phyloP scores from a whole-genome alignment of 176 grass and related monocot species.

The Hordeum vulgare region DNA sequence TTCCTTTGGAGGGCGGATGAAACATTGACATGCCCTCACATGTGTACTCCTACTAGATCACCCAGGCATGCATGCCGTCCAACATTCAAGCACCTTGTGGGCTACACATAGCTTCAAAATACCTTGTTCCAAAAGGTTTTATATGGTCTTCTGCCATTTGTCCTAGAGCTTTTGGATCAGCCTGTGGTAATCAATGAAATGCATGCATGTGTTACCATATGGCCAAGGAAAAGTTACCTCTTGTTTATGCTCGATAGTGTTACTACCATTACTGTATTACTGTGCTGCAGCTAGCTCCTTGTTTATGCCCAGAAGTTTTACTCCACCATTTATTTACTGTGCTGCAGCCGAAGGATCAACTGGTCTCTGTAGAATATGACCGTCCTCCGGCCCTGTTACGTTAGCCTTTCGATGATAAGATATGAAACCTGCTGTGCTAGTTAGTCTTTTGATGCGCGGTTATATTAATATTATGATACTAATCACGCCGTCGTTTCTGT shows the following conservation, averaged over 20 bases:
- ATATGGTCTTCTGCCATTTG: background rate
- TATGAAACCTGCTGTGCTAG: too few species aligned
- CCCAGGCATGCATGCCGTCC: too few species aligned
- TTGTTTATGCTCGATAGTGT: background rate
- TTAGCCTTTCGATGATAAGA: conserved; percentile 26
- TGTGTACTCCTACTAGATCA: too few species aligned
- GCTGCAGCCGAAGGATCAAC: background rate
- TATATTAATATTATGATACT: background rate
- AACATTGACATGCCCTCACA: conserved; percentile 30
- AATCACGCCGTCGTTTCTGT: background rate
- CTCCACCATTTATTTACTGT: background rate
- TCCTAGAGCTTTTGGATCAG: background rate
- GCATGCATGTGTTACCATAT: background rate
- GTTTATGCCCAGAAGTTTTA: background rate
- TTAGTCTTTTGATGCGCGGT: background rate
- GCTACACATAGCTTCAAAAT: conserved; percentile 21
- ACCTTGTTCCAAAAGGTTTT: conserved; percentile 7
- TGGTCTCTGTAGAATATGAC: conserved; percentile 20
- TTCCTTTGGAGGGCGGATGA: conserved; percentile 32
- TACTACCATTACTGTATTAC: background rate
- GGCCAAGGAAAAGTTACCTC: background rate
- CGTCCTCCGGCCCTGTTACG: background rate
- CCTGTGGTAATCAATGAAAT: background rate
- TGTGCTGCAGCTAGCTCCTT: background rate
- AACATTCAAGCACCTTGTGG: conserved; percentile 24